Conservation (phyloP, 176 grass and related monocot species). For the Chloris gayana region DNA sequence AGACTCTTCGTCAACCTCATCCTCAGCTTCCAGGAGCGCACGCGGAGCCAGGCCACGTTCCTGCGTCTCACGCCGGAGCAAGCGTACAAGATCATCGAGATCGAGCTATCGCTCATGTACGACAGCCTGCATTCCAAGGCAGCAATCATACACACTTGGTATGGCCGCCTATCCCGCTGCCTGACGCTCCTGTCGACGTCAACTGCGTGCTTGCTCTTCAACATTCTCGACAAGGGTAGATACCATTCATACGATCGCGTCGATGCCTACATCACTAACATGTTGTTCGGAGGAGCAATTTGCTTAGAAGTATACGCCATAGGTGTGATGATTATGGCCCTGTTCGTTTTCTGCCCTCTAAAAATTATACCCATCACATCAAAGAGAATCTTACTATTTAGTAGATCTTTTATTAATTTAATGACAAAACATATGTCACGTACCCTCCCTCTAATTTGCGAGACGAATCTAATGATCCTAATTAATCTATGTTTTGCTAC, state of each 20-base stretch:
- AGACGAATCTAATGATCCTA: too few relatives aligned
- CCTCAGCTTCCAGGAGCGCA: conserved; percentile 58
- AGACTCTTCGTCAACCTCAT: conserved; percentile 60
- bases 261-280: conserved; percentile 44
- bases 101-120: conserved; percentile 54
- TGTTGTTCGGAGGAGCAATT: conserved; percentile 38
- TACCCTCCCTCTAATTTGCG: too few relatives aligned
- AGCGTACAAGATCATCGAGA: conserved; percentile 49
- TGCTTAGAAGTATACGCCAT: conserved; percentile 47
- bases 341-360: too few relatives aligned
- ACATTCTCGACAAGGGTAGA: background rate
- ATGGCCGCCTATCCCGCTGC: conserved; percentile 44
- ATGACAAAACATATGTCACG: too few relatives aligned
- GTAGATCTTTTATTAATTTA: too few relatives aligned
- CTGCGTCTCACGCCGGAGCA: conserved; percentile 37
- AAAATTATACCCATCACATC: too few relatives aligned
- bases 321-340: conserved; percentile 44
- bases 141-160: conserved; percentile 43
- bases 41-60: conserved; percentile 39
- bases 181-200: conserved; percentile 31
- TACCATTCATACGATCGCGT: background rate
- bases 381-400: too few relatives aligned
- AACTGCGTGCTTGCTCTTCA: conserved; percentile 43
- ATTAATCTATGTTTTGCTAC: too few relatives aligned
- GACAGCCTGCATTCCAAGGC: conserved; percentile 46